A percentile compares a stretch with the other conserved stretches of the same genome.
Evolutionary conservation across 2,329 filamentous ascomycete species (phyloP).

Genomic region (Monosporascus sp.): DNA sequence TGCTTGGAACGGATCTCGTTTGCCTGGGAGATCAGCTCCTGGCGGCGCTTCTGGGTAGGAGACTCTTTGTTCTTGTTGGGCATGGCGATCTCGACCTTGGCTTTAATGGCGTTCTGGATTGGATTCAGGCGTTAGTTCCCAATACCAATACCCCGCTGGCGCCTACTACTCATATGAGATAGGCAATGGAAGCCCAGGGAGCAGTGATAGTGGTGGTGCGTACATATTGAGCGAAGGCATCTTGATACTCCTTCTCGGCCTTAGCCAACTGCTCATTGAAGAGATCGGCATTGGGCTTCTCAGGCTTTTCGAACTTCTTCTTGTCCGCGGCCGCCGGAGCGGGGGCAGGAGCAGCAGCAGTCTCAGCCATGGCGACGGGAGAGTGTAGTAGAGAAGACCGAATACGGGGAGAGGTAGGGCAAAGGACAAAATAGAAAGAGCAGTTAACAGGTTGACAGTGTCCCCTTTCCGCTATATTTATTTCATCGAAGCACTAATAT

Average conservation of each 20-base stretch:
- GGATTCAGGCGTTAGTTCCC: slow-evolving; percentile 5
- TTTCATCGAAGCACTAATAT: too few species aligned
- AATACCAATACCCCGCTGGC: too few species aligned
- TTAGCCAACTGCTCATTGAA: slow-evolving; percentile 75
- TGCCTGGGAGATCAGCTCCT: slow-evolving; percentile 78
- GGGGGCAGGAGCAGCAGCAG: slow-evolving; percentile 37
- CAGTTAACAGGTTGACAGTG: slow-evolving; percentile 3
- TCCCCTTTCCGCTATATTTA: not conserved
- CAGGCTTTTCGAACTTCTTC: slow-evolving; percentile 51
- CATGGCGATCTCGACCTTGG: slow-evolving; percentile 78
- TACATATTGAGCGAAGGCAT: slow-evolving; percentile 57
- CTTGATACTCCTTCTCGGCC: slow-evolving; percentile 82
- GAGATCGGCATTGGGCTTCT: slow-evolving; percentile 79
- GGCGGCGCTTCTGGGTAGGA: slow-evolving; percentile 74
- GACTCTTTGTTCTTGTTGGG: slow-evolving; percentile 71
- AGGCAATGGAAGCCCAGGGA: not conserved
- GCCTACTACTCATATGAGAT: not conserved
- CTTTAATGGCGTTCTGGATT: slow-evolving; percentile 75
- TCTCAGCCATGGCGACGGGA: slow-evolving; percentile 40
- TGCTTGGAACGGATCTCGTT: slow-evolving; percentile 84
- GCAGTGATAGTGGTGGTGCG: slow-evolving; percentile 6
- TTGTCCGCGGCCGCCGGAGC: slow-evolving; percentile 38
- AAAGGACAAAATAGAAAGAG: not conserved
- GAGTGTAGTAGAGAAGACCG: not conserved
- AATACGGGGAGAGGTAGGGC: not conserved